Percentiles rank a stretch among this genome's conserved stretches.
These are phyloP conservation scores for Jatropha curcas DNA, from an alignment of 345 rosid species.

Conservation along the genomic window DNA sequence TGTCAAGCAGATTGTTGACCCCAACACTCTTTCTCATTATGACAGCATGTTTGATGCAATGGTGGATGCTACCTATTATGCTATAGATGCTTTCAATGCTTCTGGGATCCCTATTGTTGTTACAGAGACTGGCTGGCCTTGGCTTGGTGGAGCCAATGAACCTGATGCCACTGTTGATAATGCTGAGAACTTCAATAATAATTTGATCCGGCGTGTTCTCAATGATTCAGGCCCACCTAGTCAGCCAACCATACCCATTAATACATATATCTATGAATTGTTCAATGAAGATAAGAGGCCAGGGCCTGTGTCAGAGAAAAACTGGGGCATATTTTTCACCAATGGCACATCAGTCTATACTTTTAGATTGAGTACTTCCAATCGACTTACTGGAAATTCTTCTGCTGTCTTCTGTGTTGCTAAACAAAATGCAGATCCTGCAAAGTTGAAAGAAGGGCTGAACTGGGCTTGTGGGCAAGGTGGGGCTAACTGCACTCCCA, in stretches of 20 bases:
- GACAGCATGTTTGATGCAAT: constrained; percentile 97
- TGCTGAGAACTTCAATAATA: constrained; percentile 70
- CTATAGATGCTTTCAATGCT: constrained; percentile 67
- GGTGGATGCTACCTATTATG: constrained; percentile 97
- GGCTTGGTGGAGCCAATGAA: constrained; percentile 72
- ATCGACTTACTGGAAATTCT: constrained; percentile 42
- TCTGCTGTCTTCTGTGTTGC: constrained; percentile 73
- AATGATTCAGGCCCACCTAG: constrained; percentile 95
- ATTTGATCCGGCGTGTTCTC: constrained; percentile 69
- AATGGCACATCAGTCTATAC: constrained; percentile 83
- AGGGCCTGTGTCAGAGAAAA: constrained; percentile 74
- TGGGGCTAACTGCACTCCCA: constrained; percentile 68
- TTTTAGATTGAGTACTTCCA: constrained; percentile 45
- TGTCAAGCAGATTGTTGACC: constrained; percentile 95
- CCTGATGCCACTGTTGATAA: constrained; percentile 72
- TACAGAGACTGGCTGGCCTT: constrained; percentile 98
- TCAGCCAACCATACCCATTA: constrained; percentile 59
- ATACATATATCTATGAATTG: constrained; percentile 83
- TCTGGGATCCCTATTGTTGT: constrained; percentile 74
- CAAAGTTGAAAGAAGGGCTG: constrained; percentile 68
- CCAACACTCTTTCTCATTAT: constrained; percentile 87
- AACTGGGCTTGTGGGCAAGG: constrained; percentile 99
- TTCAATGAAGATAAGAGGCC: constrained; percentile 82
- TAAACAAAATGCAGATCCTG: constrained; percentile 59
- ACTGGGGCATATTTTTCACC: constrained; percentile 77